Conservation (phyloP, 352 stramenopile species). For the Phytophthora chlamydospora region DNA sequence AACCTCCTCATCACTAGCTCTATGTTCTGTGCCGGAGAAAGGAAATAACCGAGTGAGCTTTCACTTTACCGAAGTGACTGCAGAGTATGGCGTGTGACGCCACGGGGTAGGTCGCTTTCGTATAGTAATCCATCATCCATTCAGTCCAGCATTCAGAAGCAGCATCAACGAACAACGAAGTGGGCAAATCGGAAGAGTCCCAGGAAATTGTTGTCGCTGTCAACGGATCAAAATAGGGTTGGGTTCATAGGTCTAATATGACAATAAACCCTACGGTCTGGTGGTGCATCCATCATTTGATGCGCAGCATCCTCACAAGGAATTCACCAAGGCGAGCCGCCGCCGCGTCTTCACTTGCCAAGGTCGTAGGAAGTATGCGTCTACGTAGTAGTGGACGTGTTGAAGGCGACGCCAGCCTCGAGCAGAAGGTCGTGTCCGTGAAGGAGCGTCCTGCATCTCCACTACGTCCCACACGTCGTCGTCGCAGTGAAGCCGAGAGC, state of each 20-base stretch:
- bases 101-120: too few species aligned
- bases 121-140: too few species aligned
- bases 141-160: too few species aligned
- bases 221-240: too few species aligned
- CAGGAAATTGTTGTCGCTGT: too few species aligned
- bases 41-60: too few species aligned
- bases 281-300: slow-evolving; percentile 29
- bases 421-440: slow-evolving; percentile 13
- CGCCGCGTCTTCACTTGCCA: not conserved
- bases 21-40: too few species aligned
- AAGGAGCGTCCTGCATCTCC: slow-evolving; percentile 4
- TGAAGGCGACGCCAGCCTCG: slow-evolving; percentile 3
- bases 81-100: too few species aligned
- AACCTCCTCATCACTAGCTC: not conserved
- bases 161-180: too few species aligned
- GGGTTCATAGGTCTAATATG: too few species aligned
- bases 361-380: slow-evolving; percentile 34
- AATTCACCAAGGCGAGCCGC: not conserved
- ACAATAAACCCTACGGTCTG: slow-evolving; percentile 4
- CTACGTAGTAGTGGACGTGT: slow-evolving; percentile 31
- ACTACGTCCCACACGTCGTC: not conserved
- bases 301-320: slow-evolving; percentile 16
- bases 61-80: too few species aligned
- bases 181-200: too few species aligned
- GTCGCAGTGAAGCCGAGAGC: slow-evolving; percentile 9